A percentile compares a stretch with the other conserved stretches of the same genome.
These are phyloP conservation scores for Phytophthora megakarya DNA, from an alignment of 352 stramenopile species.

Conservation along the genomic window DNA sequence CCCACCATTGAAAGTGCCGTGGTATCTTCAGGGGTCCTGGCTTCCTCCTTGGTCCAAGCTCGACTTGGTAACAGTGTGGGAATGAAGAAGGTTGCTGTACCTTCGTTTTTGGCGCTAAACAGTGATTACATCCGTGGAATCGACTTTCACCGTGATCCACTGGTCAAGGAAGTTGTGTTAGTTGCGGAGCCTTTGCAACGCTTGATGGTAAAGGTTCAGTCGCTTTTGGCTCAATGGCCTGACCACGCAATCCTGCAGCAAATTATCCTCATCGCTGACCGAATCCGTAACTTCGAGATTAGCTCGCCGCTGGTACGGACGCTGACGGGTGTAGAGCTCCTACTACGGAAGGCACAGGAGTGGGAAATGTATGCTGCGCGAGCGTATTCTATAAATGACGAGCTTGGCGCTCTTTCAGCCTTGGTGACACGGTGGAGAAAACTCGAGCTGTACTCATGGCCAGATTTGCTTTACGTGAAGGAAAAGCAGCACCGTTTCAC, in stretches of 20 bases:
- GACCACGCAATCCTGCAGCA: conserved; percentile 97
- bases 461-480: conserved; percentile 92
- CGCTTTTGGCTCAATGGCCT: conserved; percentile 94
- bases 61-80: conserved; percentile 53
- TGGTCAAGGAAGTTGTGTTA: conserved; percentile 92
- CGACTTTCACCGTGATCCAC: conserved; percentile 95
- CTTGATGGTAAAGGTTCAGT: conserved; percentile 90
- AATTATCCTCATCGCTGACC: conserved; percentile 90
- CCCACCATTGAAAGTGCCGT: conserved; percentile 52
- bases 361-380: conserved; percentile 97
- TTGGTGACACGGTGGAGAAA: conserved; percentile 98
- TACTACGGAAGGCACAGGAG: conserved; percentile 97
- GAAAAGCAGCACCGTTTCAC: conserved; percentile 75
- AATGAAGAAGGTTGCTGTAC: conserved; percentile 37
- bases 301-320: conserved; percentile 89
- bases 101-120: conserved; percentile 59
- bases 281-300: conserved; percentile 89
- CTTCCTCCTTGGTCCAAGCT: conserved; percentile 72
- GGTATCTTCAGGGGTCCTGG: conserved; percentile 60
- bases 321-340: conserved; percentile 94
- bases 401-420: conserved; percentile 91
- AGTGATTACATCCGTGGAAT: conserved; percentile 81
- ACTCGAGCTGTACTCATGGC: conserved; percentile 98
- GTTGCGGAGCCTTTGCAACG: conserved; percentile 87
- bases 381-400: conserved; percentile 90